phyloP scores from a whole-genome alignment of 2,329 filamentous ascomycete species.

The Trichoderma sp. region DNA sequence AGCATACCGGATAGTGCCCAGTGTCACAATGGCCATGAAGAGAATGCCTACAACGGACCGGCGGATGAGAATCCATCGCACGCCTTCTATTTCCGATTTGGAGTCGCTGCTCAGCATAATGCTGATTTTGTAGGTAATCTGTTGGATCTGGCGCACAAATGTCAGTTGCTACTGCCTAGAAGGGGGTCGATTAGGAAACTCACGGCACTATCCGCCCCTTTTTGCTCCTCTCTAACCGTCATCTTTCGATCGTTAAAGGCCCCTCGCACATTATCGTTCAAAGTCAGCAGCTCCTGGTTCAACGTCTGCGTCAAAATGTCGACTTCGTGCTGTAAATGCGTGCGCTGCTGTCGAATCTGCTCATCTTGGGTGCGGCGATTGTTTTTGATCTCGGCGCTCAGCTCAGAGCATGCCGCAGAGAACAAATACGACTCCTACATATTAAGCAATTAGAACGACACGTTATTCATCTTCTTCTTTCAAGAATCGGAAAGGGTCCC shows the following conservation, averaged over 20 bases:
- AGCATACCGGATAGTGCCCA: conserved; percentile 61
- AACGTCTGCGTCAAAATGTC: conserved; percentile 86
- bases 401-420: conserved; percentile 87
- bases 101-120: conserved; percentile 86
- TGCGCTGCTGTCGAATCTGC: conserved; percentile 78
- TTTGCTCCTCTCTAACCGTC: conserved; percentile 84
- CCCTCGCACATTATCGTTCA: conserved; percentile 91
- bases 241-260: conserved; percentile 97
- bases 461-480: background rate
- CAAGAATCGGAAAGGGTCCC: conserved; percentile 8
- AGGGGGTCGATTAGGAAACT: conserved; percentile 30
- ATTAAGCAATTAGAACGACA: background rate
- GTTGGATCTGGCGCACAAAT: conserved; percentile 65
- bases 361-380: conserved; percentile 76
- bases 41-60: conserved; percentile 65
- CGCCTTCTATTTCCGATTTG: conserved; percentile 86
- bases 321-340: conserved; percentile 88
- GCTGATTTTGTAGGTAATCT: conserved; percentile 95
- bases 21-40: conserved; percentile 64
- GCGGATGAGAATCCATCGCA: conserved; percentile 80
- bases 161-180: background rate
- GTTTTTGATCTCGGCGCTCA: conserved; percentile 82
- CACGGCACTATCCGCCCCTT: conserved; percentile 77
- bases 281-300: conserved; percentile 75
- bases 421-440: conserved; percentile 82